These are phyloP conservation scores for Penicillium corylophilum DNA, from an alignment of 2,329 filamentous ascomycete species.

Conservation along the genomic window DNA sequence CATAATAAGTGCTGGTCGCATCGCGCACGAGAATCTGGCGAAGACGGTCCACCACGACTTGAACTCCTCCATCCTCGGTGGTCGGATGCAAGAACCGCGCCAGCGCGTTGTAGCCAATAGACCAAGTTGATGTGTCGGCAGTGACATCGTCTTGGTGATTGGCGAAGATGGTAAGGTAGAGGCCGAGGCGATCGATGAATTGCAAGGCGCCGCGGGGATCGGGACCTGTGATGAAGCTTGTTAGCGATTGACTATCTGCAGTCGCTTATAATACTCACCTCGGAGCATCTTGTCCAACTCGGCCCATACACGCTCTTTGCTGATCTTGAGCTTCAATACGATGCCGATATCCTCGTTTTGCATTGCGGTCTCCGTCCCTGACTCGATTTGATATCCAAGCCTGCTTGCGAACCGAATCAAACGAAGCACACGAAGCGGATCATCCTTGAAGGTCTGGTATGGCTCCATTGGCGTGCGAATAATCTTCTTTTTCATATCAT, in stretches of 20 bases:
- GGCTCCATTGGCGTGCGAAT: constrained; percentile 86
- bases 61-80: constrained; percentile 46
- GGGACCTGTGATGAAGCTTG: constrained; percentile 28
- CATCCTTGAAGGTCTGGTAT: constrained; percentile 89
- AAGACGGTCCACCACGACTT: constrained; percentile 34
- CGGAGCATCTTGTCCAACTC: constrained; percentile 91
- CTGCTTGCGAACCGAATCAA: constrained; percentile 88
- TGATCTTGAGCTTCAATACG: constrained; percentile 84
- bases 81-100: constrained; percentile 45
- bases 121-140: constrained; percentile 63
- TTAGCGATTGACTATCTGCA: background rate
- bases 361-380: constrained; percentile 70
- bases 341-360: constrained; percentile 71
- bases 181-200: constrained; percentile 39
- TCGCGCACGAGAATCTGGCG: constrained; percentile 59
- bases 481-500: constrained; percentile 69
- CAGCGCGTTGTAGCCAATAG: constrained; percentile 63
- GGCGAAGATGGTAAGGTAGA: constrained; percentile 44
- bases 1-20: constrained; percentile 65
- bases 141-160: constrained; percentile 48
- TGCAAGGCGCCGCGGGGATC: constrained; percentile 40
- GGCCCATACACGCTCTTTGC: constrained; percentile 79
- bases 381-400: constrained; percentile 75
- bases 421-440: constrained; percentile 81
- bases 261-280: constrained; percentile 46